Conservation (phyloP, 495 filamentous ascomycete genomes). For the Neurospora sp. region DNA sequence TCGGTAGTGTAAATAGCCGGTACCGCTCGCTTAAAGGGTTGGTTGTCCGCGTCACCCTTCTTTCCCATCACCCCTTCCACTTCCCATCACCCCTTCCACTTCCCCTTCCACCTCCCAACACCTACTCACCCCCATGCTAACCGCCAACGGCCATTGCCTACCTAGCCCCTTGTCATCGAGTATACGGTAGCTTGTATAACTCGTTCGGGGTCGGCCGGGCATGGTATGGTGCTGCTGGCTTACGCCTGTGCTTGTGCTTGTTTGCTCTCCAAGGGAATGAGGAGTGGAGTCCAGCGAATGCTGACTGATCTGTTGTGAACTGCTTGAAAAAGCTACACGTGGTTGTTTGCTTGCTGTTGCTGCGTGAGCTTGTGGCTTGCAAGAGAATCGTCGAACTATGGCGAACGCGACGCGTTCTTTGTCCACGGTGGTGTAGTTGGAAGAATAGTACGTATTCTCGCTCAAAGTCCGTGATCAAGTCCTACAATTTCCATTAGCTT, state of each 20-base stretch:
- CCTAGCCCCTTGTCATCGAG: not conserved
- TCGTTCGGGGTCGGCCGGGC: not conserved
- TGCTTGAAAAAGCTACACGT: not conserved
- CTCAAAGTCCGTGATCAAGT: slow-evolving; percentile 5
- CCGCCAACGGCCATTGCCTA: not conserved
- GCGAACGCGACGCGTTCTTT: not conserved
- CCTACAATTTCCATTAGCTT: not conserved
- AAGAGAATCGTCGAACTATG: not conserved
- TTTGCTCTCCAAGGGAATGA: not conserved
- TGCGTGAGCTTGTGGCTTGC: not conserved
- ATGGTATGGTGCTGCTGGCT: not conserved
- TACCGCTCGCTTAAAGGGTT: not conserved
- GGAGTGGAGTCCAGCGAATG: not conserved
- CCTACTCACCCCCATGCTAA: not conserved
- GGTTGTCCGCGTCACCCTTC: not conserved
- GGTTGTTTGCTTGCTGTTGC: not conserved
- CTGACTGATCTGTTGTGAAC: not conserved
- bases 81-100: not conserved
- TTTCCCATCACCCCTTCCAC: not conserved
- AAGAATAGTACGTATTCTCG: not conserved
- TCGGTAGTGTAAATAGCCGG: not conserved
- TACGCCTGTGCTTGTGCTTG: not conserved
- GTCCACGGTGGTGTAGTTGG: not conserved
- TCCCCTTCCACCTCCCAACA: not conserved
- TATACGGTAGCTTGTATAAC: not conserved